A percentile compares a stretch with the other conserved stretches of the same genome.
These are phyloP conservation scores for Eimeria acervulina DNA, from an alignment of 169 alveolate species.

Conservation along the genomic window DNA sequence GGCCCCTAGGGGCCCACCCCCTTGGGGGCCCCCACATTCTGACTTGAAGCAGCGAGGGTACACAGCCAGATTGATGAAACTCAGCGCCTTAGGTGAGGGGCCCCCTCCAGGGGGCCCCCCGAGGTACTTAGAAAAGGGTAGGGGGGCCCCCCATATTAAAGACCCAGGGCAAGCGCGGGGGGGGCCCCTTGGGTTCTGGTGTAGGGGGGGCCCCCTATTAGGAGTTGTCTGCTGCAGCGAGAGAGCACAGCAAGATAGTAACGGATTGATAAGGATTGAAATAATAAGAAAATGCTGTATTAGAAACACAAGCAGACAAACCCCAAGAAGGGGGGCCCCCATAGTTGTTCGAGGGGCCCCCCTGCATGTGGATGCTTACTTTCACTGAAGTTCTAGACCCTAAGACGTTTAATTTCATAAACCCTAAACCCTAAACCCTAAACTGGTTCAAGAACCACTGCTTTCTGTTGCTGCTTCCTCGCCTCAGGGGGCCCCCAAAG, in stretches of 20 bases:
- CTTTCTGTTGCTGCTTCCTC: too few species aligned
- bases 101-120: not conserved
- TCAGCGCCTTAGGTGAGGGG: not conserved
- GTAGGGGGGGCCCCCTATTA: too few species aligned
- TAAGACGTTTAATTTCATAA: not conserved
- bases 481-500: too few species aligned
- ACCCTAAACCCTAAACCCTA: not conserved
- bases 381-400: too few species aligned
- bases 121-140: not conserved
- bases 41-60: not conserved
- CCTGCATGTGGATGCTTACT: not conserved
- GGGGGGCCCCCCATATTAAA: slow-evolving; percentile 5
- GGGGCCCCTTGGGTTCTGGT: too few species aligned
- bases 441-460: too few species aligned
- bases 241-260: too few species aligned
- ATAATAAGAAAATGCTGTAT: too few species aligned
- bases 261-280: too few species aligned
- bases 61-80: not conserved
- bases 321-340: slow-evolving; percentile 19
- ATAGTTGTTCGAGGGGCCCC: not conserved
- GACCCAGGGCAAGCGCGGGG: not conserved
- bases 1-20: not conserved
- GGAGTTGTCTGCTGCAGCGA: too few species aligned
- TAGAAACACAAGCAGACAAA: too few species aligned
- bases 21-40: not conserved